Conservation (phyloP, 441 rosid species). For the Erodium trifolium region DNA sequence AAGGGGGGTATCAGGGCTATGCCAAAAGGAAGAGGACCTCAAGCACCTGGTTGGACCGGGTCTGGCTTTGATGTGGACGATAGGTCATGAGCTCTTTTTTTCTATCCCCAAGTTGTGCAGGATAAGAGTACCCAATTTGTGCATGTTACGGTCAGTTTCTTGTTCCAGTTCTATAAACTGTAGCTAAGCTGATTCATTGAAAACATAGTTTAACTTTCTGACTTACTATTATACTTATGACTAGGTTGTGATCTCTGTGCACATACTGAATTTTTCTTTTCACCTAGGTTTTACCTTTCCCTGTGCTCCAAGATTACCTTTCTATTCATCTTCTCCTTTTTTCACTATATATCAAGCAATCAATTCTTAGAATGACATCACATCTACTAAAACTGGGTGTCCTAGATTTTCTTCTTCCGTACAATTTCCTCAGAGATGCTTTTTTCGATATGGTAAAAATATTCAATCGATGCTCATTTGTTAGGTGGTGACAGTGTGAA, state of each 20-base stretch:
- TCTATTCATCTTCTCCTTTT: no score
- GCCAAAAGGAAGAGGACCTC: conserved; percentile 47
- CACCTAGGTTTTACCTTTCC: no score
- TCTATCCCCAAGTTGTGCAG: conserved; percentile 15
- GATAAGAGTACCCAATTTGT: conserved; percentile 13
- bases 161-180: background rate
- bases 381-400: background rate
- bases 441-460: background rate
- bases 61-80: conserved; percentile 85
- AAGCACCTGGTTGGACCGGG: conserved; percentile 74
- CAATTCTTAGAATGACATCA: background rate
- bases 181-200: background rate
- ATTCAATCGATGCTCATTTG: background rate
- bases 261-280: no score
- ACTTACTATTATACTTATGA: no score
- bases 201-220: no score
- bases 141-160: background rate
- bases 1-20: conserved; percentile 46
- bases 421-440: background rate
- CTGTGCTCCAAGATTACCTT: no score
- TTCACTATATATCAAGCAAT: background rate
- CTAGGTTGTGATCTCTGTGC: no score
- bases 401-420: background rate
- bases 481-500: background rate
- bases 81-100: conserved; percentile 21